Evolutionary conservation across 148 eudicot genomes (phyloP), one percentile per base, ranked within the genome.

Genomic region (Cornus controversa): DNA sequence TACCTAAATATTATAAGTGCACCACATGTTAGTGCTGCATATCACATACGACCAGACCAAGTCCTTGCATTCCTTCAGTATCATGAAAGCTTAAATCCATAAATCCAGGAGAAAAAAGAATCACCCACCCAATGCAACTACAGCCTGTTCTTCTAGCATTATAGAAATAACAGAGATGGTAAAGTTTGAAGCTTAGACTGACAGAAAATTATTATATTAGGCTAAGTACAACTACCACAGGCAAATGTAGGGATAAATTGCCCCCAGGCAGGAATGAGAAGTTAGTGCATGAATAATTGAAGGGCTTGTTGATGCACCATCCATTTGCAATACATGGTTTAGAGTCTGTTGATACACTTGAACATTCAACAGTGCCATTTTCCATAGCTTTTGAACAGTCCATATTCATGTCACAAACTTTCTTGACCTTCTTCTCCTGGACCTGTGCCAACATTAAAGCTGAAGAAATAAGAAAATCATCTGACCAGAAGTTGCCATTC

Each of bases 361-460:
- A 82, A 76, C 90, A 80, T 34, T 88, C 65, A 80, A 77, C 13
- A 73, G 82, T 77, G 71, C 87, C 87, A 81, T 90, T 91, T 72
- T 88, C 94, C 57, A 77, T 76, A 84, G 80, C 74, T 88, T 87
- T 90, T 64, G 92, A 81, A 66, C 87, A 80, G 67, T 87, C 93
- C 29, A 84, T 65, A 79, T 88, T 92, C 80, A 89, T 81, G 28
- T 85, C 87, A 73, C 88, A 77, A 54, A 92, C 80, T 86, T 90
- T 92, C 90, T 92, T 92, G 70, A 92, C 84, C 82, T 92, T 92
- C 90, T 89, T 90, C 80, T 92, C 94, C 80, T 89, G 94, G 84
- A 92, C 97, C 97, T 92, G 84, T 78, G 60, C 62, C 62, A 54
- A 54, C 62, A 54, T 14, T 14, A 54, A 54, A 15, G 62, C 62